These are phyloP conservation scores for Zygotorulaspora chibaensis DNA, from an alignment of 805 yeast species.

Conservation along the genomic window DNA sequence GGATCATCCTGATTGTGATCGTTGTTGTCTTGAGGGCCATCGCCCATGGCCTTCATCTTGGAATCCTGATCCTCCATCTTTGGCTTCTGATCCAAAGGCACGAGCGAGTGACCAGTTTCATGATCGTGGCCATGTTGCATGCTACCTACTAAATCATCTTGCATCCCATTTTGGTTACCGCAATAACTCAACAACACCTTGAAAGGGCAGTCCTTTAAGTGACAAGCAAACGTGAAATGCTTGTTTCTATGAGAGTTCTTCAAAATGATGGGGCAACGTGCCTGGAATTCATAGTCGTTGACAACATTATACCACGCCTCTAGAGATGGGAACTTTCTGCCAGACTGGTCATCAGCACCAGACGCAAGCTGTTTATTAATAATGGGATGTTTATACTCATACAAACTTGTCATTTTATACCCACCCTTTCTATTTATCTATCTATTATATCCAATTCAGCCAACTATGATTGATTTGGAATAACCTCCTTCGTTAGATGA, in stretches of 20 bases:
- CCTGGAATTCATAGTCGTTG: conserved; percentile 35
- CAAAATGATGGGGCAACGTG: conserved; percentile 35
- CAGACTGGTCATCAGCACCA: conserved; percentile 21
- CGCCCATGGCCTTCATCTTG: conserved; percentile 4
- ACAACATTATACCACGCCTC: conserved; percentile 35
- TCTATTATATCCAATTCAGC: background rate
- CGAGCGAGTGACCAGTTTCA: conserved; percentile 6
- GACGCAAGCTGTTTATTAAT: conserved; percentile 31
- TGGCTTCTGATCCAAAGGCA: conserved; percentile 7
- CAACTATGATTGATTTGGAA: conserved; percentile 3
- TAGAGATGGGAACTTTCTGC: conserved; percentile 27
- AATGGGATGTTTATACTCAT: conserved; percentile 35
- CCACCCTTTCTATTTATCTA: background rate
- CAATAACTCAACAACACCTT: conserved; percentile 33
- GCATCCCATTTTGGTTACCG: conserved; percentile 19
- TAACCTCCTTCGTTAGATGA: conserved; percentile 17
- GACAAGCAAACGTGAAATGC: conserved; percentile 37
- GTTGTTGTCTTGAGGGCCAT: background rate
- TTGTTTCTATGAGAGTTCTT: conserved; percentile 36
- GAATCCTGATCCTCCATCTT: conserved; percentile 8
- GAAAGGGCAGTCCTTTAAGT: conserved; percentile 33
- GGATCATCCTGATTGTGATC: background rate
- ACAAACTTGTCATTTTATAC: conserved; percentile 29
- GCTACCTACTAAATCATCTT: conserved; percentile 9
- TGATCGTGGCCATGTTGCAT: conserved; percentile 5